Base-by-base conservation (phyloP, 2,329 filamentous ascomycete species). In the Ramularia endophylla region DNA sequence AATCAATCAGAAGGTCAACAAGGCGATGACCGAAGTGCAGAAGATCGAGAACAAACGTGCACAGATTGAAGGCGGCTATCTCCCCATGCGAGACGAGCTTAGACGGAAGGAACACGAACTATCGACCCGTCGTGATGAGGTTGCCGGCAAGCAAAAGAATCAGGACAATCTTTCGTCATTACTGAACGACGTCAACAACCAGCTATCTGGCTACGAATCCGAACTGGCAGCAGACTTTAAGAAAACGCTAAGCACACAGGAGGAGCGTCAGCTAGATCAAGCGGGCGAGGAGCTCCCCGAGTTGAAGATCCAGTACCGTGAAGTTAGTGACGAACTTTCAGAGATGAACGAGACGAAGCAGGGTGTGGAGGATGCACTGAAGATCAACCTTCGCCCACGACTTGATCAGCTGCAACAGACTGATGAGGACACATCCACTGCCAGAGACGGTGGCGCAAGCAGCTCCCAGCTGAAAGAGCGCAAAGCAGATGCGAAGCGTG, bases 151-250 rank as follows among this genome's bases (percentile, higher is more conserved):
- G 49, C 77, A 79, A 39, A 66, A 69, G 20, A 71, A 73, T 36
- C 70, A 71, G 38, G 81, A 86, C 36, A 80, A 81, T 55, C 76
- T 95, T 61, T 83, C 85, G 51, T 79, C 81, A 11, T 53, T 60
- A 7, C 63, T 71, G 27, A 66, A 63, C 22, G 54, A 64, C 29
- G 75, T 94, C 39, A 77, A 81, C 36, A 83, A 87, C 45, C 85
- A 86, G 51, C 74, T 94, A 42, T 75, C 73, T 35, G 81, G 84
- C 5, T 85, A 88, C 60, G 81, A 95, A 62, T 74, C 81, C 2
- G 94, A 98, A 62, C 66, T 95, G 41, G 74, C 75, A 12, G 85
- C 87, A 1, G 84, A 94, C 17, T 98, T 97, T 70, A 94, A 94
- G 69, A 95, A 95, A 65, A 84, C 84, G 9, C 72, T 98, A 36